These are phyloP conservation scores for Lepidium aucheri DNA, from an alignment of 345 rosid genomes.

Conservation along the genomic window DNA sequence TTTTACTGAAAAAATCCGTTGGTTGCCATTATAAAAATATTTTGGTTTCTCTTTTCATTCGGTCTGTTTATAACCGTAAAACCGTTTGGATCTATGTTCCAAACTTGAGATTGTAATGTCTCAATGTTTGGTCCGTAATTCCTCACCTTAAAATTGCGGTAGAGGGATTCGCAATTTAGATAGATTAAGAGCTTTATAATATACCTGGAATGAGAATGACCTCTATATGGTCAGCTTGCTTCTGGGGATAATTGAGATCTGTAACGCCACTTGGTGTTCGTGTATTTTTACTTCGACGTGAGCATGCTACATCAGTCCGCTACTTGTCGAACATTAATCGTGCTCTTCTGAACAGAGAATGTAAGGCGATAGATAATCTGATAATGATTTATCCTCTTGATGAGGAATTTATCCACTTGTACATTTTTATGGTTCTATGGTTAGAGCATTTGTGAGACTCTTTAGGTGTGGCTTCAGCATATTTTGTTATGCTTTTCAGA, in stretches of 20 bases:
- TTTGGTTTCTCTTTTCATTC: no score
- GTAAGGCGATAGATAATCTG: slow-evolving; percentile 26
- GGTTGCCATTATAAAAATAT: no score
- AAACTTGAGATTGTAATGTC: no score
- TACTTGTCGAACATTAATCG: slow-evolving; percentile 46
- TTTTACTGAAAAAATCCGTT: no score
- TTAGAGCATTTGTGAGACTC: not conserved
- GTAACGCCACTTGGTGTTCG: not conserved
- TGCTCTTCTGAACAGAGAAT: slow-evolving; percentile 35
- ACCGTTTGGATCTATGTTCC: no score
- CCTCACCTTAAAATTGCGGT: no score
- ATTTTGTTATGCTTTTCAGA: slow-evolving; percentile 36
- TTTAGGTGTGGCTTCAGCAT: no score
- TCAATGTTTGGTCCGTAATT: no score
- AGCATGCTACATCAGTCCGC: slow-evolving; percentile 38
- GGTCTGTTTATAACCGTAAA: no score
- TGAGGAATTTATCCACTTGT: not conserved
- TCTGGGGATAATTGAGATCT: slow-evolving; percentile 19
- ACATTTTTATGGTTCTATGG: not conserved
- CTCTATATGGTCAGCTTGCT: no score
- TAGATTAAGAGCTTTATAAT: not conserved
- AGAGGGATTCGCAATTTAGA: no score
- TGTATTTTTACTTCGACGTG: slow-evolving; percentile 33
- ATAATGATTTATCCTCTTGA: not conserved
- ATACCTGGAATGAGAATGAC: not conserved